Percentiles rank a stretch among this genome's conserved stretches.
These are phyloP conservation scores for Singerocomus inundabilis DNA, from an alignment of 1,284 basidiomycete genomes.

Conservation along the genomic window DNA sequence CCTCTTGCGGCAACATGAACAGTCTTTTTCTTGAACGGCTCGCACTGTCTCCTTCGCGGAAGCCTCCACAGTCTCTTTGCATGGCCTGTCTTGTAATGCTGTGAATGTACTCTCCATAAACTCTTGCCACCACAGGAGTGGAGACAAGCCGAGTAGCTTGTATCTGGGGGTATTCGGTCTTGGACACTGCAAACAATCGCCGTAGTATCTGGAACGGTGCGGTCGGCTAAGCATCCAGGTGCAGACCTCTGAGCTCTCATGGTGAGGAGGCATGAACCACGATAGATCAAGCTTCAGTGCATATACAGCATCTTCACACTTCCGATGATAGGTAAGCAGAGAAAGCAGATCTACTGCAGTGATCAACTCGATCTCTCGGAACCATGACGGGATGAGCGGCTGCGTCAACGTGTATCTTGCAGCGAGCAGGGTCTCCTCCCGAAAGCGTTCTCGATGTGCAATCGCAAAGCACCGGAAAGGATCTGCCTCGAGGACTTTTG, in stretches of 20 bases:
- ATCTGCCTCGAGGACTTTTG: slow-evolving; percentile 14
- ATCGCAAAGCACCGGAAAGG: slow-evolving; percentile 22
- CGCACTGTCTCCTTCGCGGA: neutral
- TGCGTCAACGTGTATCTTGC: slow-evolving; percentile 12
- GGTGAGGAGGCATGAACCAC: slow-evolving; percentile 8
- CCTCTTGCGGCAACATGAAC: slow-evolving; percentile 5
- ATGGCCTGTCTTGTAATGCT: slow-evolving; percentile 16
- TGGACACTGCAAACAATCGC: neutral
- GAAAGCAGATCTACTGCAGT: slow-evolving; percentile 18
- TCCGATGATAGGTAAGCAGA: slow-evolving; percentile 20
- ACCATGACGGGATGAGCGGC: slow-evolving; percentile 20
- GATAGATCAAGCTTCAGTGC: neutral
- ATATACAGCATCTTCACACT: slow-evolving; percentile 15
- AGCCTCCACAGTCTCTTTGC: slow-evolving; percentile 6
- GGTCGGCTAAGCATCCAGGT: slow-evolving; percentile 7
- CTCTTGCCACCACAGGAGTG: slow-evolving; percentile 15
- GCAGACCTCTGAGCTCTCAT: neutral
- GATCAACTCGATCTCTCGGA: slow-evolving; percentile 18
- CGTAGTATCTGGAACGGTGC: too few species aligned
- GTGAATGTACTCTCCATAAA: slow-evolving; percentile 11
- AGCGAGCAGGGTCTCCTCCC: too few species aligned
- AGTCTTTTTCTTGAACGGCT: neutral
- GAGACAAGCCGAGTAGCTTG: neutral
- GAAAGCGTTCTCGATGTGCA: slow-evolving; percentile 7
- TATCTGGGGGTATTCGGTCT: neutral